These are phyloP conservation scores for Scytalidium sp. DNA, from an alignment of 2,329 filamentous ascomycete species.

Conservation along the genomic window DNA sequence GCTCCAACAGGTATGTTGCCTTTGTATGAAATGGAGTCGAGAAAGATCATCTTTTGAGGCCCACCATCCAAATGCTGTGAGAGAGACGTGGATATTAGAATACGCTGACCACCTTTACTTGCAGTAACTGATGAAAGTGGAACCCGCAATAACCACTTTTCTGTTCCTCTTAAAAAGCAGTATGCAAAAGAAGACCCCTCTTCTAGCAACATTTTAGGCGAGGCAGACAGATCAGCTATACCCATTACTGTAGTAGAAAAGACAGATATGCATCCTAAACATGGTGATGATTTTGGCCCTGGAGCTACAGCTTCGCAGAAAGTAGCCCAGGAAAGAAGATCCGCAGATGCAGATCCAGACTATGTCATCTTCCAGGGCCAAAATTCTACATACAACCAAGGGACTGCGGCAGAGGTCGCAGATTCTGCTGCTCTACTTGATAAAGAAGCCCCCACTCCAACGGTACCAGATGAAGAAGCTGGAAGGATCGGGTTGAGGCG, in stretches of 20 bases:
- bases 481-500: conserved; percentile 30
- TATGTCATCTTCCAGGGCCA: conserved; percentile 22
- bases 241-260: conserved; percentile 32
- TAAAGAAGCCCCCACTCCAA: conserved; percentile 27
- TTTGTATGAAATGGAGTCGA: neutral
- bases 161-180: conserved; percentile 22
- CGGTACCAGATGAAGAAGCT: conserved; percentile 29
- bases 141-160: conserved; percentile 50
- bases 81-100: neutral
- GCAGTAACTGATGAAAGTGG: conserved; percentile 48
- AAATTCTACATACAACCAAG: conserved; percentile 18
- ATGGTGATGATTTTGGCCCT: conserved; percentile 33
- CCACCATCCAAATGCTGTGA: neutral
- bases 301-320: conserved; percentile 30
- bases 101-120: conserved; percentile 3
- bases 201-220: neutral
- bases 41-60: neutral
- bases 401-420: conserved; percentile 23
- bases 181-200: neutral
- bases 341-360: conserved; percentile 32
- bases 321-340: conserved; percentile 27
- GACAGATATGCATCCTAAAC: conserved; percentile 27
- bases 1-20: conserved; percentile 53
- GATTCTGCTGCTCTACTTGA: conserved; percentile 23
- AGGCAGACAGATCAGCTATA: neutral